phyloP scores from a whole-genome alignment of 139 green algal species.

The Mesotaenium endlicherianum region DNA sequence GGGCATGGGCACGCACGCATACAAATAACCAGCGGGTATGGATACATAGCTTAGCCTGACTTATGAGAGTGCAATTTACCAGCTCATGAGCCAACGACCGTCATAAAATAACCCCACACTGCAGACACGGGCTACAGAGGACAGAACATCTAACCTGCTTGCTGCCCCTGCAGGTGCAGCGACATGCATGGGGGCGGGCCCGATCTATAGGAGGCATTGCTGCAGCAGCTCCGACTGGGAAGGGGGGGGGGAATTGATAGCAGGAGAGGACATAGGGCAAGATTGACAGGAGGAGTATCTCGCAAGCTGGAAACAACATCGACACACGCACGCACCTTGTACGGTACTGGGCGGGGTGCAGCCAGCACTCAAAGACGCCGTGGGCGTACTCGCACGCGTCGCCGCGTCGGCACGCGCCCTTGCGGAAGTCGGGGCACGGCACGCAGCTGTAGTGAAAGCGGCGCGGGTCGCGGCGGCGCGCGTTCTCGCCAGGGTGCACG shows the following conservation, averaged over 20 bases:
- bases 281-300: too few relatives aligned
- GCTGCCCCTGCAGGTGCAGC: too few relatives aligned
- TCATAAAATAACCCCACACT: neutral
- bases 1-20: neutral
- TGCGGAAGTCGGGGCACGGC: slow-evolving; percentile 91
- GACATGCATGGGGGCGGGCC: too few relatives aligned
- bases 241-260: too few relatives aligned
- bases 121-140: too few relatives aligned
- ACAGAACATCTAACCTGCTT: too few relatives aligned
- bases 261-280: too few relatives aligned
- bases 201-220: too few relatives aligned
- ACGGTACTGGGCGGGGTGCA: slow-evolving; percentile 87
- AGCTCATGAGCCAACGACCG: neutral
- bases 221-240: too few relatives aligned
- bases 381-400: slow-evolving; percentile 91
- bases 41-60: neutral
- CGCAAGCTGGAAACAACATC: too few relatives aligned
- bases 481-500: slow-evolving; percentile 91
- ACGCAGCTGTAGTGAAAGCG: slow-evolving; percentile 81
- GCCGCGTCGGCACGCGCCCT: slow-evolving; percentile 73
- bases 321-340: slow-evolving; percentile 65
- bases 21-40: neutral
- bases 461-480: slow-evolving; percentile 79
- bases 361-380: slow-evolving; percentile 96
- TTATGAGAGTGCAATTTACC: too few relatives aligned